A percentile compares a stretch with the other conserved stretches of the same genome.
Evolutionary conservation across 2,329 filamentous ascomycete genomes (phyloP).

Genomic region (Ascochyta pisi): DNA sequence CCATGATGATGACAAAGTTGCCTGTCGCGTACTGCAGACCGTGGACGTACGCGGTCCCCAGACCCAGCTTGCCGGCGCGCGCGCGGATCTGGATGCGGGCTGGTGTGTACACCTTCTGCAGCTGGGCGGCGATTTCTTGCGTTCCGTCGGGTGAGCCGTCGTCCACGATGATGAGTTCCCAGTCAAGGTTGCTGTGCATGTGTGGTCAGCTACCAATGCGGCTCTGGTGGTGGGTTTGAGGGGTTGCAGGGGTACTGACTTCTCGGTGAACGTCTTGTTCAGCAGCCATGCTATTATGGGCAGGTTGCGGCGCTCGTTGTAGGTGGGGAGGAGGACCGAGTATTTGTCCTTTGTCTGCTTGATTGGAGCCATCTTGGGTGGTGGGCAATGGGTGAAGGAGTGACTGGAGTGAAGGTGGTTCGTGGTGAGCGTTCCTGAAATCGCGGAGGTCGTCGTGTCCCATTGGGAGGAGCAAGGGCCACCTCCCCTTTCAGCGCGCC

Average conservation of each 20-base stretch:
- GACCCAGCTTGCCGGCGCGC: slow-evolving; percentile 93
- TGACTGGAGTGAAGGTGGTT: slow-evolving; percentile 33
- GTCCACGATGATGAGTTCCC: slow-evolving; percentile 98
- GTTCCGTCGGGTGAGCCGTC: slow-evolving; percentile 97
- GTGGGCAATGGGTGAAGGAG: slow-evolving; percentile 35
- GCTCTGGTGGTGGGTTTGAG: neutral
- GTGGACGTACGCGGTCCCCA: slow-evolving; percentile 95
- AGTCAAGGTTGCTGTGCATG: slow-evolving; percentile 78
- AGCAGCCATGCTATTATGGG: slow-evolving; percentile 95
- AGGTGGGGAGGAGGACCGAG: slow-evolving; percentile 96
- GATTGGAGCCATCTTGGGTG: slow-evolving; percentile 38
- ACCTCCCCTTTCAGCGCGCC: slow-evolving; percentile 30
- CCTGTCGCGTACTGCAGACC: slow-evolving; percentile 88
- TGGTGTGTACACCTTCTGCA: slow-evolving; percentile 80
- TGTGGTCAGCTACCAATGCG: slow-evolving; percentile 13
- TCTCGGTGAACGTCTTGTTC: slow-evolving; percentile 86
- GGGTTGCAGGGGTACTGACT: slow-evolving; percentile 62
- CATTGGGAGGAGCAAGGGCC: slow-evolving; percentile 23
- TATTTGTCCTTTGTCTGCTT: slow-evolving; percentile 74
- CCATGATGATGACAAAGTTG: slow-evolving; percentile 99
- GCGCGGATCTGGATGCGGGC: slow-evolving; percentile 83
- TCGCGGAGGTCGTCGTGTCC: slow-evolving; percentile 38
- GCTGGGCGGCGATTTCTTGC: slow-evolving; percentile 86
- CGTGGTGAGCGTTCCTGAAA: slow-evolving; percentile 8
- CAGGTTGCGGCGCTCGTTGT: slow-evolving; percentile 97